Percentiles rank a stretch among this genome's conserved stretches.
phyloP scores from a whole-genome alignment of 2,329 filamentous ascomycete genomes.

The Aspergillus alliaceus region DNA sequence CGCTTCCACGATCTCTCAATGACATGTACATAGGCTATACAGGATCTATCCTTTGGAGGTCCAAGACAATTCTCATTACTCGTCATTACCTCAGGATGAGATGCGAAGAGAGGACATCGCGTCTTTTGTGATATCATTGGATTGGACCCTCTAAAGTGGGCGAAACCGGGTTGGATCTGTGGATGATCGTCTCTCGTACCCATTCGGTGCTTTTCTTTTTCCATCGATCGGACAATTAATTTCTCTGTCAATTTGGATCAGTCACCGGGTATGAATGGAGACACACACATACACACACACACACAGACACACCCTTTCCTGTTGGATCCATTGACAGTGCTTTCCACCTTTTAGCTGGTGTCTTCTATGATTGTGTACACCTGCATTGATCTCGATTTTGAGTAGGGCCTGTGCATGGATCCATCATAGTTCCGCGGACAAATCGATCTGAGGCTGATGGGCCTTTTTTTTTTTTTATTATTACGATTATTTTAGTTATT shows the following conservation, averaged over 20 bases:
- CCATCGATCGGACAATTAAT: not conserved
- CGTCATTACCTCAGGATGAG: no score
- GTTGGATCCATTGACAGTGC: not conserved
- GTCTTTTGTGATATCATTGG: not conserved
- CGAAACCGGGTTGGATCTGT: not conserved
- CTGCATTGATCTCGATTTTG: not conserved
- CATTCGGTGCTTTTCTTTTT: not conserved
- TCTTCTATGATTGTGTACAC: not conserved
- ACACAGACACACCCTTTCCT: not conserved
- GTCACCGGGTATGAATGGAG: not conserved
- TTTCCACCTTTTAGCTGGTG: not conserved
- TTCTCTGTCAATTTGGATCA: conserved; percentile 1
- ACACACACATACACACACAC: no score
- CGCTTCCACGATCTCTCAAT: no score
- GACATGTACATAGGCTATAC: no score
- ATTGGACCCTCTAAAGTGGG: not conserved
- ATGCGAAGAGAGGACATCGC: not conserved
- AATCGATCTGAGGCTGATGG: not conserved
- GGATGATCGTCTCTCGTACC: not conserved
- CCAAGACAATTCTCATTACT: no score
- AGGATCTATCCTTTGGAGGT: no score
- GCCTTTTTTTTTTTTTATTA: not conserved
- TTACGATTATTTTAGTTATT: not conserved
- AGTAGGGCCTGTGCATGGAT: conserved; percentile 1
- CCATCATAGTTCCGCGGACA: not conserved